Base-by-base conservation (phyloP, 1,284 basidiomycete species). In the Moniliella sp. region DNA sequence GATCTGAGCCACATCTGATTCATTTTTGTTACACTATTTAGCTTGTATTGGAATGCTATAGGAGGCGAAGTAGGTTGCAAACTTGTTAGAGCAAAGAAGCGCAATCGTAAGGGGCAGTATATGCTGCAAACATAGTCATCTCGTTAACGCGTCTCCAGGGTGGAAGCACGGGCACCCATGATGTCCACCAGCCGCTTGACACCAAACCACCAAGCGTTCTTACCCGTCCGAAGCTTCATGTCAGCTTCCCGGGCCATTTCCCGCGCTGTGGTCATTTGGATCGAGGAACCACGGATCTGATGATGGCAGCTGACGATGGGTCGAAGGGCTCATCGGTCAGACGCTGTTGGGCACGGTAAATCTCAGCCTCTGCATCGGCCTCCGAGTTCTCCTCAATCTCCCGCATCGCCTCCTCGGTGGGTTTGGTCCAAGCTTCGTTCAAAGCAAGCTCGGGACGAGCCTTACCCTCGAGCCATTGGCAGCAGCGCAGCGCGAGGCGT, bases 261-360 rank as follows among this genome's bases (percentile, higher is more conserved):
- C 41, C 71, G 67, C 38, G 84, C 77, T 0, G 76, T 70, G 3
- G 84, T 79, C 70, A 80, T 83, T 40, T 73, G 66, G 41, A 94
- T 69, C 18, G 69, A 64, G 34, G 75, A 74, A 11, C 77, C 72
- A 57, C 86, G 77, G 45, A 94, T 78, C 12, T 84, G 48, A 93
- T 91, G 42, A 91, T 78, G 12, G 78, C 77, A 0, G 83, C 83
- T n/a, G n/a, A n/a, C n/a, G n/a, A n/a, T n/a, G n/a, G n/a, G n/a
- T n/a, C n/a, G n/a, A n/a, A n/a, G n/a, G n/a, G n/a, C n/a, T n/a
- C n/a, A n/a, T n/a, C n/a, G 11, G 74, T n/a, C n/a, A n/a, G n/a
- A n/a, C n/a, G n/a, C n/a, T n/a, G n/a, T n/a, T n/a, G n/a, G n/a
- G n/a, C n/a, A n/a, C n/a, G n/a, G n/a, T n/a, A n/a, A n/a, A n/a